Evolutionary conservation across 164 flowering plant species (phyloP), one percentile per base, ranked within the genome.

Genomic region (Malania oleifera): DNA sequence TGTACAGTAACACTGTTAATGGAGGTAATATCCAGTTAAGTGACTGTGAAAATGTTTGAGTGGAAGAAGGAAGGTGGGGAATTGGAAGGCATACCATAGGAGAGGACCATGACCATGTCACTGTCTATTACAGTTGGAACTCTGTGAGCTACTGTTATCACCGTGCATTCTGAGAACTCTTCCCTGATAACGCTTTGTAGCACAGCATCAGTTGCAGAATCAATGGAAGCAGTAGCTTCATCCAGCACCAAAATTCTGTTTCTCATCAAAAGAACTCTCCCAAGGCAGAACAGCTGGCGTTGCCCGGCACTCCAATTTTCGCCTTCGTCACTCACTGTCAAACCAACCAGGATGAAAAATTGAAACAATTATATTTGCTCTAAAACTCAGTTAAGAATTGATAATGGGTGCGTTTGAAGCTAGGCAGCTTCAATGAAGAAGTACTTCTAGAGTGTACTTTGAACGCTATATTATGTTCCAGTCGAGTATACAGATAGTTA

Each of bases 151-250:
- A 88, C 87, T 0, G 96, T 84, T 52, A 91, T 67, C 4, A 88
- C 89, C 0, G 96, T 91, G 75, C 90, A 84, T 6, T 68, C 57
- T 0, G 69, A 51, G 67, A 91, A 88, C 51, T 91, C 96, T 63
- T 82, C 63, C 45, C 91, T 77, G 61, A 86, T 88, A 7, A 86
- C 74, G 39, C 69, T 74, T 64, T 83, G 98, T 11, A 88, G 73
- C 56, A 77, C 65, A 2, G 84, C 82, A 77, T 91, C 96, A 1
- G 95, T 91, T 24, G 89, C 80, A 5, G 91, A 80, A 59, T 88
- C 98, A 9, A 88, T 83, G 11, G 96, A 91, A 41, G 91, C 98
- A 22, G 96, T 91, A 11, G 96, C 96, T 71, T 91, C 98, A 70
- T 91, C 98, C 6, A 88, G 74, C 20, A 91, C 88, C 6, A 91